phyloP scores from a whole-genome alignment of 129 eudicot genomes.

The Chrysanthemum makinoi region DNA sequence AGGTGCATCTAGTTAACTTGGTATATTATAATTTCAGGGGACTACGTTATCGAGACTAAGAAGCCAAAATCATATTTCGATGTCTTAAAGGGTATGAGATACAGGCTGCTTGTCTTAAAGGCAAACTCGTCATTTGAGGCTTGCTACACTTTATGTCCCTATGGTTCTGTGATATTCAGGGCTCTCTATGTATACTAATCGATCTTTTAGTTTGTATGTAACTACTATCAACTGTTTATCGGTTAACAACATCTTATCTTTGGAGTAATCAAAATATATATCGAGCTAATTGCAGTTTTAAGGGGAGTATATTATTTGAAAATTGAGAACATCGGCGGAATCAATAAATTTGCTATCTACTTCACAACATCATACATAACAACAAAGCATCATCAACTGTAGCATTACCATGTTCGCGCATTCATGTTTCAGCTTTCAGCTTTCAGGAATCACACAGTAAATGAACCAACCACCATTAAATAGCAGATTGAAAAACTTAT shows the following conservation, averaged over 20 bases:
- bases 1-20: background rate
- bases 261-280: too few species aligned
- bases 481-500: constrained; percentile 20
- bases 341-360: constrained; percentile 11
- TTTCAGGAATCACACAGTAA: constrained; percentile 16
- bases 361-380: constrained; percentile 23
- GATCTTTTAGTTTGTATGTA: constrained; percentile 13
- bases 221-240: constrained; percentile 1
- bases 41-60: constrained; percentile 42
- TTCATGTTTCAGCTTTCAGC: background rate
- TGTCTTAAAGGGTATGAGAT: constrained; percentile 52
- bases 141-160: background rate
- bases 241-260: background rate
- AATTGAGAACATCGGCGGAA: too few species aligned
- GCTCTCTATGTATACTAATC: too few species aligned
- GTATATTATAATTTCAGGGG: constrained; percentile 55
- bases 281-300: background rate
- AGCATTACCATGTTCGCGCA: constrained; percentile 26
- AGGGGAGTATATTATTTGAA: background rate
- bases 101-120: background rate
- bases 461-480: constrained; percentile 3
- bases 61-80: constrained; percentile 69
- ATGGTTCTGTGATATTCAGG: background rate
- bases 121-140: too few species aligned
- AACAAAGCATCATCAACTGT: constrained; percentile 30